Evolutionary conservation across 345 rosid genomes (phyloP).

Genomic region (Aethionema arabicum): DNA sequence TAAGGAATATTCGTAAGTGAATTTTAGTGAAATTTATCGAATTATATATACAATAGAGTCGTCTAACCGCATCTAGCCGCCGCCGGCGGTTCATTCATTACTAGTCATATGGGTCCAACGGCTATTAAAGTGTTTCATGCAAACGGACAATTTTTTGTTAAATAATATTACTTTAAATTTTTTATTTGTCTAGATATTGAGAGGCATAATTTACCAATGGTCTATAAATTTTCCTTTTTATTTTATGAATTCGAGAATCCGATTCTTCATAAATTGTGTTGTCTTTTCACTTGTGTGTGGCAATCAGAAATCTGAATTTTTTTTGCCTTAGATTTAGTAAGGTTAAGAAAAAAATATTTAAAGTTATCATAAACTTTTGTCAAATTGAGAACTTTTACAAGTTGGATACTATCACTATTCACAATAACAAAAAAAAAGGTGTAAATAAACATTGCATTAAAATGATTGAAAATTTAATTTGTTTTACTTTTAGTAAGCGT

Average conservation of each 20-base stretch:
- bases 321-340: neutral
- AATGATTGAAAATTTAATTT: too few species aligned
- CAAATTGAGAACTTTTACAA: too few species aligned
- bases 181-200: neutral
- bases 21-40: neutral
- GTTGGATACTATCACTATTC: too few species aligned
- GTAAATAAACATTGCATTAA: too few species aligned
- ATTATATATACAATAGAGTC: neutral
- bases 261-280: conserved; percentile 19
- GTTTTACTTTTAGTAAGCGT: too few species aligned
- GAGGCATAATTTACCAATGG: conserved; percentile 11
- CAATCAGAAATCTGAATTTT: neutral
- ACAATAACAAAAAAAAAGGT: too few species aligned
- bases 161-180: neutral
- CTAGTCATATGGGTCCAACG: conserved; percentile 6
- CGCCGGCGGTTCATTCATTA: neutral
- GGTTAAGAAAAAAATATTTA: too few species aligned
- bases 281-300: conserved; percentile 27
- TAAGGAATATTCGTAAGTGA: neutral
- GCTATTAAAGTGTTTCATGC: conserved; percentile 13
- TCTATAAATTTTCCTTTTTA: neutral
- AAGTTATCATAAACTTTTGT: too few species aligned
- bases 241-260: conserved; percentile 7
- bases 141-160: conserved; percentile 1
- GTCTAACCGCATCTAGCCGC: neutral